Percentiles rank a stretch among this genome's conserved stretches.
Conservation (phyloP, 805 yeast genomes). For the Peterozyma xylosa region DNA sequence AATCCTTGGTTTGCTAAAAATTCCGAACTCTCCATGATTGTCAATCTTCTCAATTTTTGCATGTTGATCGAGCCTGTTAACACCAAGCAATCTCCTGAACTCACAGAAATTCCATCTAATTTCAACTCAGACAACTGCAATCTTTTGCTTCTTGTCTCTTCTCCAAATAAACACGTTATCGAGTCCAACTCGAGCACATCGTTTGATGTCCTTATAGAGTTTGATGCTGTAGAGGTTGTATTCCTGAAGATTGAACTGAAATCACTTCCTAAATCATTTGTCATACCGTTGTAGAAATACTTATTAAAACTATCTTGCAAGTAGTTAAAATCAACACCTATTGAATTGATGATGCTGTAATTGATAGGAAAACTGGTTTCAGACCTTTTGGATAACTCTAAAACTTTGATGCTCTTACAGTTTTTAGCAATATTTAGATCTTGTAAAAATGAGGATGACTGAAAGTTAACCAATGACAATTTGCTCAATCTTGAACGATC, state of each 20-base stretch:
- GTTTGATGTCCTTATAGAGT: not conserved
- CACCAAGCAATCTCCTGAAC: constrained; percentile 9
- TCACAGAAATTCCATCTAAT: constrained; percentile 11
- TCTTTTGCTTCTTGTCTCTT: not conserved
- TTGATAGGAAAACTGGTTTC: constrained; percentile 10
- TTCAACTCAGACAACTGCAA: constrained; percentile 11
- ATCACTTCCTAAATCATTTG: constrained; percentile 9
- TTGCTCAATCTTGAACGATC: constrained; percentile 5
- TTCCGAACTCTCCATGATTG: constrained; percentile 14
- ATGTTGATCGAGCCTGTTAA: constrained; percentile 12
- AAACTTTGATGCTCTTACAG: constrained; percentile 6
- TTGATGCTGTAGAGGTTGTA: not conserved
- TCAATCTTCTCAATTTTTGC: constrained; percentile 10
- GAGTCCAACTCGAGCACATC: not conserved
- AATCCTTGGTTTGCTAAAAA: not conserved
- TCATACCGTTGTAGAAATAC: constrained; percentile 12
- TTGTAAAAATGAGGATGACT: constrained; percentile 1
- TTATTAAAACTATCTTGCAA: constrained; percentile 13
- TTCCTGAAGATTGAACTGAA: constrained; percentile 8
- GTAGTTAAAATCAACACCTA: constrained; percentile 12
- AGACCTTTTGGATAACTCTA: constrained; percentile 9
- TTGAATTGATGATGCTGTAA: constrained; percentile 9
- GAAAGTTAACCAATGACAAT: constrained; percentile 8
- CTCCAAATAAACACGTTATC: constrained; percentile 2
- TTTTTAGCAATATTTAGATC: constrained; percentile 3